These are phyloP conservation scores for Epithele typhae DNA, from an alignment of 768 basidiomycete species.

Conservation along the genomic window DNA sequence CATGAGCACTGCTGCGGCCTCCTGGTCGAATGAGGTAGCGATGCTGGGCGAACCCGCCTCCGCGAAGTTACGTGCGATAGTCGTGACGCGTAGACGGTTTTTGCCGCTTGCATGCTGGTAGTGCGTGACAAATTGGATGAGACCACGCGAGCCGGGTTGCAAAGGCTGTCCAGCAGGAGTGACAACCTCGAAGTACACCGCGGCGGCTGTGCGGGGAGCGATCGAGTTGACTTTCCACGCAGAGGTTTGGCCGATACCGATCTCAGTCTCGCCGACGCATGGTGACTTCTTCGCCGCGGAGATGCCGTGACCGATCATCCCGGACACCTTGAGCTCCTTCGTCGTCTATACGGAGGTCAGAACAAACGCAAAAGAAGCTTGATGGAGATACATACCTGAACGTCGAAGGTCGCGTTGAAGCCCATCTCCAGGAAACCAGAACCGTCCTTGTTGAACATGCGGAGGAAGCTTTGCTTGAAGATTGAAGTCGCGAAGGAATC, in stretches of 20 bases:
- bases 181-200: conserved; percentile 97
- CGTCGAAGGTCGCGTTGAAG: conserved; percentile 98
- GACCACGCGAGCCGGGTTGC: conserved; percentile 83
- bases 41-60: conserved; percentile 95
- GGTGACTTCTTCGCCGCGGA: conserved; percentile 95
- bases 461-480: conserved; percentile 97
- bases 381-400: conserved; percentile 62
- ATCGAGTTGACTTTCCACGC: conserved; percentile 97
- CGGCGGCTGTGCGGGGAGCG: conserved; percentile 81
- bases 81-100: conserved; percentile 93
- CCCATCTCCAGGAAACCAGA: conserved; percentile 94
- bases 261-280: conserved; percentile 98
- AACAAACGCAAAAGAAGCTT: neutral
- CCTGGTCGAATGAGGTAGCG: conserved; percentile 94
- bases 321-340: conserved; percentile 97
- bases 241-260: conserved; percentile 97
- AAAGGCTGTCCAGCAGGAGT: conserved; percentile 94
- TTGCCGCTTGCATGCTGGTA: conserved; percentile 98
- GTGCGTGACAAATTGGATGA: conserved; percentile 98
- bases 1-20: conserved; percentile 97
- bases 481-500: conserved; percentile 97
- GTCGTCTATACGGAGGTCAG: conserved; percentile 70
- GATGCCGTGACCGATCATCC: conserved; percentile 95
- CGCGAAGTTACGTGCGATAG: conserved; percentile 95
- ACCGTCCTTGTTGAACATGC: conserved; percentile 89